These are phyloP conservation scores for Exutisphaerella laricina DNA, from an alignment of 2,329 filamentous ascomycete genomes.

Conservation along the genomic window DNA sequence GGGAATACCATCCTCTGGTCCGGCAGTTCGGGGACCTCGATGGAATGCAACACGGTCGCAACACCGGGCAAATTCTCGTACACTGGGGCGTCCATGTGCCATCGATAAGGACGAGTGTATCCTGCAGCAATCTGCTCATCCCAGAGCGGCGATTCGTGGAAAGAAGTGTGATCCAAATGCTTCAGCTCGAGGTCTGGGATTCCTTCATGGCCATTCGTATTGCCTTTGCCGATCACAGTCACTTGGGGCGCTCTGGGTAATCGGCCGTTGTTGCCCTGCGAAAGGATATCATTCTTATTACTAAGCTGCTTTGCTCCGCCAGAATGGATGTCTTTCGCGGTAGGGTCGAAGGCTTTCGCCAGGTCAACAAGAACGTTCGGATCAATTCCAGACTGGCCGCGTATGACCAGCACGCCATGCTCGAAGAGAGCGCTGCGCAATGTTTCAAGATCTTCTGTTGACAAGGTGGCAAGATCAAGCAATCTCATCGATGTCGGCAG, in stretches of 20 bases:
- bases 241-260: slow-evolving; percentile 20
- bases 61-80: slow-evolving; percentile 30
- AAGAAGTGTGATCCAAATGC: slow-evolving; percentile 25
- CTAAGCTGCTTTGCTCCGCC: slow-evolving; percentile 20
- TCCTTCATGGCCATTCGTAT: slow-evolving; percentile 17
- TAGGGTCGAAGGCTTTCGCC: slow-evolving; percentile 19
- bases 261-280: slow-evolving; percentile 10
- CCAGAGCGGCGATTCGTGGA: slow-evolving; percentile 28
- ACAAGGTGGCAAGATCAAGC: slow-evolving; percentile 10
- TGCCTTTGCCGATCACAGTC: slow-evolving; percentile 21
- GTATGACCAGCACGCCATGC: slow-evolving; percentile 19
- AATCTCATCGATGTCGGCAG: slow-evolving; percentile 8
- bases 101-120: slow-evolving; percentile 28
- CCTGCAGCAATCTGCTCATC: slow-evolving; percentile 13
- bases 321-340: slow-evolving; percentile 18
- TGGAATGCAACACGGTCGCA: slow-evolving; percentile 24
- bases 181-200: slow-evolving; percentile 19
- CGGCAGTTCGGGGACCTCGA: slow-evolving; percentile 22
- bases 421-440: slow-evolving; percentile 18
- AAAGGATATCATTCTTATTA: slow-evolving; percentile 10
- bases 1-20: slow-evolving; percentile 26
- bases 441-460: slow-evolving; percentile 11
- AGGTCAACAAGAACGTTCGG: slow-evolving; percentile 15
- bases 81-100: slow-evolving; percentile 31
- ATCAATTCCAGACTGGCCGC: slow-evolving; percentile 17